Evolutionary conservation across 2,329 filamentous ascomycete species (phyloP), one percentile per base, ranked within the genome.

Genomic region (Fusarium pseudocircinatum): DNA sequence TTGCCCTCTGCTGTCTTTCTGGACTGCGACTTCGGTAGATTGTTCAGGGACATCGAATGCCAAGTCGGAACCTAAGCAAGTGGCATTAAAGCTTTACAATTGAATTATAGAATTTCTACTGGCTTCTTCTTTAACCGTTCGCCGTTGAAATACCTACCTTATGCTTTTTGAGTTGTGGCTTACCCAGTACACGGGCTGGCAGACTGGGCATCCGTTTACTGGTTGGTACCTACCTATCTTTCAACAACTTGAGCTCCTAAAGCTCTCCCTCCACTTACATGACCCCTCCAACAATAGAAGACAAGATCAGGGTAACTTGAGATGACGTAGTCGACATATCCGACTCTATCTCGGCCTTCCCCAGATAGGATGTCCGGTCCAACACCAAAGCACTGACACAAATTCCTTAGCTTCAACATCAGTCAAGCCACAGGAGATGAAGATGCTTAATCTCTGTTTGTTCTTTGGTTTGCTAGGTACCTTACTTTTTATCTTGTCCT

Each of bases 271-370:
- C 26, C 44, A 47, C 43, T 24, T 49, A 20, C 15, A 44, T 34
- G 20, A 39, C 40, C 46, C 26, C 32, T 54, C 30, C 22, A 30
- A 43, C 40, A 20, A 18, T 24, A 24, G 16, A 26, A 30, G 44
- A n/a, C 46, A 32, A 50, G n/a, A 53, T 37, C 34, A 39, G 24
- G 32, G 34, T 60, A 32, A 30, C 20, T 22, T 22, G 62, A 59
- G 46, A 73, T 73, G 70, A 73, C 70, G 70, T 70, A 62, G 57
- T 44, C n/a, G 52, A 56, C 32, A 18, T 26, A 46, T 57, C 32
- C 26, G 39, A 54, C 30, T 32, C n/a, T 39, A 40, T 39, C 46
- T 46, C 14, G n/a, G 49, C 43, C 52, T 43, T 67, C 42, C 62
- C 26, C 34, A 65, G 49, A 43, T 39, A 60, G 42, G 43, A 32